A percentile compares a stretch with the other conserved stretches of the same genome.
phyloP scores from a whole-genome alignment of 2,329 filamentous ascomycete genomes.

The Gremmenia infestans region DNA sequence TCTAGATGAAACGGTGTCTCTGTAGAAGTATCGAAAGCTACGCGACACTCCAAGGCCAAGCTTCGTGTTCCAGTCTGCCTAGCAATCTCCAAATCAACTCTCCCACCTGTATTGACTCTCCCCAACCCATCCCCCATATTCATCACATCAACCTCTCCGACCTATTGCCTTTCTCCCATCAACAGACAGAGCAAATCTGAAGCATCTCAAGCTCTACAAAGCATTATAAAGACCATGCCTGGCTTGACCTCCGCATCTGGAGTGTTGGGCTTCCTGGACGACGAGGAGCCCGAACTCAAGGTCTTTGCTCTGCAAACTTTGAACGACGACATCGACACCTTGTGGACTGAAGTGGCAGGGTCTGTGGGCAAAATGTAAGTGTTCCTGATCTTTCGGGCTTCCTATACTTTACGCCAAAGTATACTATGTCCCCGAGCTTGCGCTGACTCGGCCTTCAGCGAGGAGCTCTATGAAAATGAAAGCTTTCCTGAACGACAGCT shows the following conservation, averaged over 20 bases:
- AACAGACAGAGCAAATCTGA: not conserved
- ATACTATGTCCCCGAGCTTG: not conserved
- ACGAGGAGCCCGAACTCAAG: slow-evolving; percentile 90
- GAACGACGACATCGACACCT: slow-evolving; percentile 92
- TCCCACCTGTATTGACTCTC: not conserved
- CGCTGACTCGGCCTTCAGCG: slow-evolving; percentile 49
- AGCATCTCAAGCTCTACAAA: not conserved
- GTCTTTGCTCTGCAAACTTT: slow-evolving; percentile 92
- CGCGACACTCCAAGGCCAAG: not conserved
- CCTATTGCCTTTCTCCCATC: not conserved
- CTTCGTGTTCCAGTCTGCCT: not conserved
- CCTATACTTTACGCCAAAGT: not conserved
- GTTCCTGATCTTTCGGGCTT: not conserved
- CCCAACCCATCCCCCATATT: not conserved
- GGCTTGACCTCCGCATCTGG: slow-evolving; percentile 91
- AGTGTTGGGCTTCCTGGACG: slow-evolving; percentile 89
- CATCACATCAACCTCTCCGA: not conserved
- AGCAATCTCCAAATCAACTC: not conserved
- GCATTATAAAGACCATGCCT: slow-evolving; percentile 57
- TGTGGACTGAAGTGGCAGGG: slow-evolving; percentile 96
- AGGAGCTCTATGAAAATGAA: slow-evolving; percentile 96
- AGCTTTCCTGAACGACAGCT: slow-evolving; percentile 89
- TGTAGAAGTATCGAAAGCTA: not conserved
- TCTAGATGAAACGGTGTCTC: not conserved
- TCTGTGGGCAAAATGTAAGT: slow-evolving; percentile 89